Base-by-base conservation (phyloP, 441 rosid species). In the Breynia disticha region DNA sequence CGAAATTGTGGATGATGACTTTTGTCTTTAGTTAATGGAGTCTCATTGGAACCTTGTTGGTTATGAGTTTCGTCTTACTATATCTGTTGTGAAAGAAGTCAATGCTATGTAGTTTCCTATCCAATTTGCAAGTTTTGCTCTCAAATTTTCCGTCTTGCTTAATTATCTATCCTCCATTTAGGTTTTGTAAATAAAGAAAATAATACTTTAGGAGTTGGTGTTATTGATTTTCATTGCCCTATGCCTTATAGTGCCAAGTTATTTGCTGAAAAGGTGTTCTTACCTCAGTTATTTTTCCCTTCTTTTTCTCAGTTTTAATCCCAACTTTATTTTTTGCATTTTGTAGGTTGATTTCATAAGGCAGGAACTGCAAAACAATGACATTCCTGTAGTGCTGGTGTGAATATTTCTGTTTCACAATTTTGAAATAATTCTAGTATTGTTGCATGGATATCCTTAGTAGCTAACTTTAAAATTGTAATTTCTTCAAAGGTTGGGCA, bases 351-450 rank as follows among this genome's bases (percentile, higher is more conserved):
- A 75, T 19, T 90, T 81, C 73, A 65, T 87, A 66, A 68, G 53
- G 21, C 81, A 79, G 64, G 90, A 81, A 61, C 24, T 76, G 68
- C 79, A 71, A 67, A 64, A 56, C 16, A 60, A 53, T 54, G 73
- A 78, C 64, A 63, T 76, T 69, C 95, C 97, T 28, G 54, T 84
- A 32, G 47, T 85, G 59, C 62, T 87, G 90, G 97, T 87, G 56
- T 44, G 73, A 15, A 43, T 35, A 37, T 50, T 52, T 58, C 20
- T 55, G 54, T 19, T 49, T 47, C 35, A 19, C 54, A 13, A 53
- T 13, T 59, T 19, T 21, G 50, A 5, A 10, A 49, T 1, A 22
- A 24, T 24, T 21, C 24, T 19, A 14, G 54, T 28, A 11, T 14
- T 11, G 11, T 11, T 12, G 4, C 16, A 5, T 50, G 14, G 13